Base-by-base conservation (phyloP, 306 rosid genomes). In the Lithocarpus polystachyus region DNA sequence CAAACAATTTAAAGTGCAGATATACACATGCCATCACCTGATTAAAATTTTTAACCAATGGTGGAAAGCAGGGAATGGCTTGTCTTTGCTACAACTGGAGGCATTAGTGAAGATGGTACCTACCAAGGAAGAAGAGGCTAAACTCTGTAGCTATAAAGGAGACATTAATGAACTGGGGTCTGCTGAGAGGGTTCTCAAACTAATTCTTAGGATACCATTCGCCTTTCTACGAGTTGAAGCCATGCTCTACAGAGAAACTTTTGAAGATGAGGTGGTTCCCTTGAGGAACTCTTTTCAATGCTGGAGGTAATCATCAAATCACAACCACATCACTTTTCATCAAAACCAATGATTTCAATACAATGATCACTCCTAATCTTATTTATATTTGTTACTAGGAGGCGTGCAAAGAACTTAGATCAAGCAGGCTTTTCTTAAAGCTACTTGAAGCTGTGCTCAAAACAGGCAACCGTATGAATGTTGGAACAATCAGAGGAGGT, bases 381-480 rank as follows among this genome's bases (percentile, higher is more conserved):
- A 19, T 51, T 76, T 81, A 40, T 18, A 23, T 77, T 77, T 77
- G 20, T 15, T 45, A 14, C 29, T 45, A 96, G 99, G 97, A 96
- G 22, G 99, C 98, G 4, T 96, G 99, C 93, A 93, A 91, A 88
- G 99, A 93, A 59, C 89, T 93, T 72, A 82, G 89, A 65, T 96
- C 99, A 76, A 96, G 98, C 87, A 91, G 99, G 80, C 90, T 96
- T 18, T 96, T 96, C 92, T 75, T 89, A 81, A 96, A 96, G 67
- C 31, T 96, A 57, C 93, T 96, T 0, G 98, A 96, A 86, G 89
- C 98, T 2, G 99, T 96, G n/a, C 88, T 96, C 0, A 96, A 96
- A 86, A 96, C 99, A 6, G 99, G 99, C 3, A 96, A 96, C 74
- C 81, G 99, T 9, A 93, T 96, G 99, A 96, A 96, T 53, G 97